Percentiles rank a stretch among this genome's conserved stretches.
Conservation (phyloP, 345 rosid species). For the Eucalyptus camaldulensis region DNA sequence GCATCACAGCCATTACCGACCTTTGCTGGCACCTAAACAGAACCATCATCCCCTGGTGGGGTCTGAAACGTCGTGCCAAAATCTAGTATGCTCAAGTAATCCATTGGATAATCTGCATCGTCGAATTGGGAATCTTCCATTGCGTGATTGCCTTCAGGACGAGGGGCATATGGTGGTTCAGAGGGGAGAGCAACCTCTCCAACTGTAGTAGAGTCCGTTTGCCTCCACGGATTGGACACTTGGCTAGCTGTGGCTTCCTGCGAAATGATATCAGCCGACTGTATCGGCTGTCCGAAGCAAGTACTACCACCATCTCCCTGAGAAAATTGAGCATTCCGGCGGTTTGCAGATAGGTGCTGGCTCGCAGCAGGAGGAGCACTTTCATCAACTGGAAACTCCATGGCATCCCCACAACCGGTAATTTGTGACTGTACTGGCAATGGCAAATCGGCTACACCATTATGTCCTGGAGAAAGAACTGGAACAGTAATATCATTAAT, state of each 20-base stretch:
- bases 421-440: not conserved
- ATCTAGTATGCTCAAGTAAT: not conserved
- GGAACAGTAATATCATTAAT: not conserved
- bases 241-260: not conserved
- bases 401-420: not conserved
- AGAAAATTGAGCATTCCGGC: not conserved
- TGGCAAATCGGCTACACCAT: not conserved
- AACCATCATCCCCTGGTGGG: too few species aligned
- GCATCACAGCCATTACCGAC: not conserved
- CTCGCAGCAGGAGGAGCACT: not conserved
- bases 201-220: not conserved
- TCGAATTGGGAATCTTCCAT: not conserved
- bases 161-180: not conserved
- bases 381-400: not conserved
- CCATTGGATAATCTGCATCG: not conserved
- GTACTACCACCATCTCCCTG: not conserved
- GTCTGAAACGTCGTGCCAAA: not conserved
- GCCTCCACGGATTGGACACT: not conserved
- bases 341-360: not conserved
- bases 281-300: not conserved
- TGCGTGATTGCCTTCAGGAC: not conserved
- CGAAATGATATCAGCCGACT: not conserved
- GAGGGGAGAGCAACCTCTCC: rapidly evolving
- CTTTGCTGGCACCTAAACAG: not conserved
- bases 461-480: not conserved